Conservation (phyloP, 805 yeast genomes). For the Starmerella bombicola region DNA sequence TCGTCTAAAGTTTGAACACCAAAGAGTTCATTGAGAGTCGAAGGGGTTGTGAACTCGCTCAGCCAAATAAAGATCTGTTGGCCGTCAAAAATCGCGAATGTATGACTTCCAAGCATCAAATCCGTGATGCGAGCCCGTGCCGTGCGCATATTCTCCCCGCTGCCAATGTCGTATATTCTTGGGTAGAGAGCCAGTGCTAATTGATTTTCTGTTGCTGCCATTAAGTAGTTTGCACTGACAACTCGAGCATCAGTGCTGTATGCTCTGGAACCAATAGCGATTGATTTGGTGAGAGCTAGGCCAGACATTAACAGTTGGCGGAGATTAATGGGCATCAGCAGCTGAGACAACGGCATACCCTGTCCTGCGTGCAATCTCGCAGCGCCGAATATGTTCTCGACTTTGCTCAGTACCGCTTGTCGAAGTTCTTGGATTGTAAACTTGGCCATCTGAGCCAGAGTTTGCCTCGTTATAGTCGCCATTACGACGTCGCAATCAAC, state of each 20-base stretch:
- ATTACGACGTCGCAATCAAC: slow-evolving; percentile 61
- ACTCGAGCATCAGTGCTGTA: slow-evolving; percentile 50
- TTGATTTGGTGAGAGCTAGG: slow-evolving; percentile 57
- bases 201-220: slow-evolving; percentile 42
- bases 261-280: slow-evolving; percentile 43
- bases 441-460: slow-evolving; percentile 30
- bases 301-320: slow-evolving; percentile 56
- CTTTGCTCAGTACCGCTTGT: slow-evolving; percentile 40
- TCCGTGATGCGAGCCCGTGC: slow-evolving; percentile 15
- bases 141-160: slow-evolving; percentile 25
- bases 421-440: slow-evolving; percentile 29
- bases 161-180: slow-evolving; percentile 32
- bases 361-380: slow-evolving; percentile 39
- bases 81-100: slow-evolving; percentile 61
- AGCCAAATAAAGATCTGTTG: slow-evolving; percentile 25
- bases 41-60: slow-evolving; percentile 38
- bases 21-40: slow-evolving; percentile 54
- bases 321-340: slow-evolving; percentile 72
- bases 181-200: slow-evolving; percentile 67
- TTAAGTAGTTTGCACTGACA: slow-evolving; percentile 39
- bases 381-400: slow-evolving; percentile 45
- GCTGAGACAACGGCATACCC: slow-evolving; percentile 40
- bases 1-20: slow-evolving; percentile 38
- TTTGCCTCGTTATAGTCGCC: slow-evolving; percentile 43
- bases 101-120: slow-evolving; percentile 43